Percentiles rank a stretch among this genome's conserved stretches.
Conservation (phyloP, 192 early-diverging fungal genomes). For the Gaertneriomyces semiglobifer region DNA sequence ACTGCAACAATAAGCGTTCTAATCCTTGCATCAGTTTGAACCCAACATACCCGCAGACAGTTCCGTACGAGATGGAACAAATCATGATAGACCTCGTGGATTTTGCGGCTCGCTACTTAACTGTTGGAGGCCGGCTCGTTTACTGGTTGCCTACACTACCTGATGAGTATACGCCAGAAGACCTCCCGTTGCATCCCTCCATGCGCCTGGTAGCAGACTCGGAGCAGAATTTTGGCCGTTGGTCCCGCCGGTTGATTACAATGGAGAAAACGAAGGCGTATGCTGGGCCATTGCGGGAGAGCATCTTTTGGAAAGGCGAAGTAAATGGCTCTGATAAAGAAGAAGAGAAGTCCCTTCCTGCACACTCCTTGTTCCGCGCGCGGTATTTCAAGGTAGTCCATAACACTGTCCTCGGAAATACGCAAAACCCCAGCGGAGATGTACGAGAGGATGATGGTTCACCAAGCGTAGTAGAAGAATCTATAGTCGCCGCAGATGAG, state of each 20-base stretch:
- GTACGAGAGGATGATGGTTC: too few species aligned
- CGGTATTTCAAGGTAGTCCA: neutral
- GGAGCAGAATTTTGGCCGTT: constrained; percentile 92
- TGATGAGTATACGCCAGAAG: constrained; percentile 73
- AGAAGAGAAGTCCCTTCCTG: neutral
- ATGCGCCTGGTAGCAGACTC: constrained; percentile 83
- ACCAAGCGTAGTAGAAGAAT: too few species aligned
- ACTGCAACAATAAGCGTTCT: too few species aligned
- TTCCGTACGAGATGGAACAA: constrained; percentile 92
- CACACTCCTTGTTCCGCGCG: neutral
- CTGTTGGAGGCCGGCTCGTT: constrained; percentile 76
- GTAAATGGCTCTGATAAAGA: too few species aligned
- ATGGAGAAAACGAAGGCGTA: constrained; percentile 77
- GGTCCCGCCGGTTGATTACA: constrained; percentile 87
- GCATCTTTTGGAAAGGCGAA: too few species aligned
- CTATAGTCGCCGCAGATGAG: too few species aligned
- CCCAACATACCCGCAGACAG: constrained; percentile 79
- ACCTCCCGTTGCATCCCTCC: constrained; percentile 79
- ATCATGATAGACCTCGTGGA: constrained; percentile 78
- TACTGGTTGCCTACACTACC: constrained; percentile 95
- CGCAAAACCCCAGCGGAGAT: too few species aligned
- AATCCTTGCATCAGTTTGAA: constrained; percentile 38
- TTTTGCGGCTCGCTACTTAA: constrained; percentile 77
- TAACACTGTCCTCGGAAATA: too few species aligned
- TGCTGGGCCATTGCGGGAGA: too few species aligned